Percentiles rank a stretch among this genome's conserved stretches.
These are phyloP conservation scores for Myriosclerotinia curreyana DNA, from an alignment of 2,329 filamentous ascomycete genomes.

Conservation along the genomic window DNA sequence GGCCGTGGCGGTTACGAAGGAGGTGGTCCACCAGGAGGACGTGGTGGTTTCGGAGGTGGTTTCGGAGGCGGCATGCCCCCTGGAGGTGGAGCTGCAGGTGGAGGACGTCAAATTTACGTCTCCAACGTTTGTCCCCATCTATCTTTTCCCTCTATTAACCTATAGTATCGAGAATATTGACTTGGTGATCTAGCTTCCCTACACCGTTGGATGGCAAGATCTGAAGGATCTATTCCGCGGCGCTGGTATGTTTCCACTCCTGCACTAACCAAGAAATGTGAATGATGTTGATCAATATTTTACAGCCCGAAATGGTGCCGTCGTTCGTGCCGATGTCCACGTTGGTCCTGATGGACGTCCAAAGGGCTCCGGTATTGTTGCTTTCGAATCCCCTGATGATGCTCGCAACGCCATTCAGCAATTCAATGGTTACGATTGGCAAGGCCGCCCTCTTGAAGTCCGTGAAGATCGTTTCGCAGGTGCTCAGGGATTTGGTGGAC, in stretches of 20 bases:
- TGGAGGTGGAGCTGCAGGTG: slow-evolving; percentile 58
- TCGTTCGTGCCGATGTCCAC: slow-evolving; percentile 95
- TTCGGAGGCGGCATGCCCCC: slow-evolving; percentile 43
- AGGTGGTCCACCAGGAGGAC: slow-evolving; percentile 18
- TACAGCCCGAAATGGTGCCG: slow-evolving; percentile 64
- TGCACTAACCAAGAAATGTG: slow-evolving; percentile 33
- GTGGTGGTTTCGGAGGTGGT: slow-evolving; percentile 37
- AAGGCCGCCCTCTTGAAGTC: slow-evolving; percentile 88
- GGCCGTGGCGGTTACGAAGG: slow-evolving; percentile 57
- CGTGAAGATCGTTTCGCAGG: slow-evolving; percentile 93
- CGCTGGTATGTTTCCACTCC: slow-evolving; percentile 67
- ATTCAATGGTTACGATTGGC: slow-evolving; percentile 99
- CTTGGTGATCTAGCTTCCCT: slow-evolving; percentile 70
- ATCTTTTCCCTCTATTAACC: slow-evolving; percentile 27
- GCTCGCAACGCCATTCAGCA: slow-evolving; percentile 94
- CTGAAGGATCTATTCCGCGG: slow-evolving; percentile 98
- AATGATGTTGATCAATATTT: slow-evolving; percentile 30
- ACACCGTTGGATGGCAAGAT: slow-evolving; percentile 98
- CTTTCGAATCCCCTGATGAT: slow-evolving; percentile 92
- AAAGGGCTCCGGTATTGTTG: slow-evolving; percentile 95
- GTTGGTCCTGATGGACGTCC: slow-evolving; percentile 85
- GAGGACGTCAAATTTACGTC: slow-evolving; percentile 90
- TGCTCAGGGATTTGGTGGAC: slow-evolving; percentile 45
- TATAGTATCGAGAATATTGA: slow-evolving; percentile 41
- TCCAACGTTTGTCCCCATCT: slow-evolving; percentile 81